A percentile compares a stretch with the other conserved stretches of the same genome.
phyloP scores from a whole-genome alignment of 495 filamentous ascomycete species.

The Penicillium salamii region DNA sequence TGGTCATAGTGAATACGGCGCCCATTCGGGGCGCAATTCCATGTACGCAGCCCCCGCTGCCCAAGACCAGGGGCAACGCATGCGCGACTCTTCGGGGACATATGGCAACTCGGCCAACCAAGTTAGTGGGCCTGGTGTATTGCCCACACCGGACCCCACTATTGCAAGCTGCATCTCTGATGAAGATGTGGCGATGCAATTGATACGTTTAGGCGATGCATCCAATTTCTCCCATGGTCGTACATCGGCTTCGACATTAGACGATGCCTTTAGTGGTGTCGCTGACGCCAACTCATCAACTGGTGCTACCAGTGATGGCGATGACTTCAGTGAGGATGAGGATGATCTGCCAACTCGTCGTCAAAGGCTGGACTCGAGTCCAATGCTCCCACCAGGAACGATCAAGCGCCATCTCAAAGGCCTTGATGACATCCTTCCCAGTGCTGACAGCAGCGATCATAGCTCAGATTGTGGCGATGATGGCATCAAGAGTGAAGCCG shows the following conservation, averaged over 20 bases:
- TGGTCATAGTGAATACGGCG: conserved; percentile 51
- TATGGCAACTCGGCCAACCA: conserved; percentile 40
- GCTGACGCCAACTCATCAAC: conserved; percentile 85
- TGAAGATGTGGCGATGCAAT: conserved; percentile 93
- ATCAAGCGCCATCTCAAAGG: conserved; percentile 54
- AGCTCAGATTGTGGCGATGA: conserved; percentile 60
- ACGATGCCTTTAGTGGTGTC: conserved; percentile 85
- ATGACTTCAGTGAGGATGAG: conserved; percentile 71
- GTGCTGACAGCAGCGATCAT: conserved; percentile 66
- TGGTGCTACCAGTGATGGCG: conserved; percentile 73
- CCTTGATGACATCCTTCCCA: conserved; percentile 60
- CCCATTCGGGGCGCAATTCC: conserved; percentile 33
- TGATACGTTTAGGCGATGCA: conserved; percentile 92
- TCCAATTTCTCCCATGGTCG: conserved; percentile 86
- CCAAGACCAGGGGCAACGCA: conserved; percentile 60
- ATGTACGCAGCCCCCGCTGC: conserved; percentile 54
- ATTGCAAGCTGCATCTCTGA: conserved; percentile 94
- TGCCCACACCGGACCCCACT: conserved; percentile 92
- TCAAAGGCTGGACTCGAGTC: conserved; percentile 58
- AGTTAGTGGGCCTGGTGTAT: conserved; percentile 51
- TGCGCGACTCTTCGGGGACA: conserved; percentile 50
- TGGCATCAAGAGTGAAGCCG: conserved; percentile 52
- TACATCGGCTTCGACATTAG: conserved; percentile 88
- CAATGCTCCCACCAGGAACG: conserved; percentile 48
- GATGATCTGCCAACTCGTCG: conserved; percentile 61